phyloP scores from a whole-genome alignment of 2,329 filamentous ascomycete species.

The Colletotrichum karsti region DNA sequence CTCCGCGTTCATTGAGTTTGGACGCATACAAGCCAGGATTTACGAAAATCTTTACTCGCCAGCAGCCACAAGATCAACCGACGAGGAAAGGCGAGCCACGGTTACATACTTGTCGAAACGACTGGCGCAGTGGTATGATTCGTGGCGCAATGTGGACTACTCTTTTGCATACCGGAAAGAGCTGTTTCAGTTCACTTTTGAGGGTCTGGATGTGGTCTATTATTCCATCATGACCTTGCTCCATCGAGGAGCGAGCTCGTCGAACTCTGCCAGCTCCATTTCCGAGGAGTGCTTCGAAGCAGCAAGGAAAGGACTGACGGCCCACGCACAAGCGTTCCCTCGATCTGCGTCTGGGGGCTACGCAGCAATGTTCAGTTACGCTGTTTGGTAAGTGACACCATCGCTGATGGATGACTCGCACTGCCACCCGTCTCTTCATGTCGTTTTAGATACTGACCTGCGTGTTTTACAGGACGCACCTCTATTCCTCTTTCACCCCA shows the following conservation, averaged over 20 bases:
- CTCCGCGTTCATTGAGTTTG: constrained; percentile 21
- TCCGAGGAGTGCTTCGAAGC: constrained; percentile 30
- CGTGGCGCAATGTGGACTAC: constrained; percentile 28
- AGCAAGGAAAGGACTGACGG: constrained; percentile 28
- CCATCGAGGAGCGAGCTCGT: constrained; percentile 25
- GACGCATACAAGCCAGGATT: constrained; percentile 22
- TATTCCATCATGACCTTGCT: constrained; percentile 32
- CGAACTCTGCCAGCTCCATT: constrained; percentile 24
- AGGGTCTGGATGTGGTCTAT: constrained; percentile 30
- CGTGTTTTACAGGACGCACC: constrained; percentile 24
- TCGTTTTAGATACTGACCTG: background rate
- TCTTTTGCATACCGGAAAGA: constrained; percentile 24
- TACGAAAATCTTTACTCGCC: constrained; percentile 30
- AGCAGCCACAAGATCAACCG: background rate
- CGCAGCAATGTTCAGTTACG: constrained; percentile 28
- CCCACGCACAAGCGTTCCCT: constrained; percentile 28
- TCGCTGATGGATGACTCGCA: too few species aligned
- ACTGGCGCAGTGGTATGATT: constrained; percentile 22
- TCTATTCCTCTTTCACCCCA: constrained; percentile 33
- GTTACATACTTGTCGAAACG: constrained; percentile 18
- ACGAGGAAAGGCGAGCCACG: background rate
- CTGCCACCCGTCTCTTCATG: too few species aligned
- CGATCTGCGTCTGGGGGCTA: constrained; percentile 14
- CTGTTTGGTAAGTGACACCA: constrained; percentile 27
- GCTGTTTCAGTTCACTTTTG: constrained; percentile 27